Base-by-base conservation (phyloP, 805 yeast genomes). In the Wickerhamiella cacticola region DNA sequence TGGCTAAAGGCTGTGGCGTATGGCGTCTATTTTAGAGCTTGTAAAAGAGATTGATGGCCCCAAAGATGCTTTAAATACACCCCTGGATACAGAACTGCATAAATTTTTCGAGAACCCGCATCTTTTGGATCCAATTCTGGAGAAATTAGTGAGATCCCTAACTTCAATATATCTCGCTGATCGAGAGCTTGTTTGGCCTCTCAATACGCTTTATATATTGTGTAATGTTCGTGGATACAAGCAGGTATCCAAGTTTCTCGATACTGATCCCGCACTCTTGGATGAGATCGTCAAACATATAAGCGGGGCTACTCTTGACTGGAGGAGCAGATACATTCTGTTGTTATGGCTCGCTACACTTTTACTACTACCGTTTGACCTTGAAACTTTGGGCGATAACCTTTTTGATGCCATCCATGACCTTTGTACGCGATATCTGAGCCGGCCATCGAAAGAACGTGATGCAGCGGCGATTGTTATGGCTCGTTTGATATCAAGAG, bases 341-440 rank as follows among this genome's bases (percentile, higher is more conserved):
- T 62, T 86, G 7, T 65, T 82, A 2, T 88, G 95, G 95, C 68
- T 85, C 8, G 72, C 80, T 0, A 75, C 80, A 8, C 64, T 87
- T 19, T 72, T 78, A 0, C 64, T 82, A n/a, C 75, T 79, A 0
- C 96, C 97, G 0, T 87, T 88, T 57, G 71, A 75, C 1, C 64
- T 88, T 22, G 63, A 61, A 1, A 52, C 63, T 0, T 61, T 80
- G 13, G 63, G 62, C 1, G 52, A 59, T 2, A 49, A 58, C 0
- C 48, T 62, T 0, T 60, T 72, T 3, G 52, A 56, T 1, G 46
- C 59, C 2, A 55, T 80, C 1, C 71, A 67, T 39, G 50, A 54
- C 0, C 51, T 71, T 6, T 69, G 73, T 0, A 43, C 59, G 3
- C 35, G 39, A 1, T 63, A 60, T 46, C 61, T 75, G 36, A 59